Percentiles rank a stretch among this genome's conserved stretches.
These are phyloP conservation scores for Kalanchoe fedtschenkoi DNA, from an alignment of 164 flowering plant species.

Conservation along the genomic window DNA sequence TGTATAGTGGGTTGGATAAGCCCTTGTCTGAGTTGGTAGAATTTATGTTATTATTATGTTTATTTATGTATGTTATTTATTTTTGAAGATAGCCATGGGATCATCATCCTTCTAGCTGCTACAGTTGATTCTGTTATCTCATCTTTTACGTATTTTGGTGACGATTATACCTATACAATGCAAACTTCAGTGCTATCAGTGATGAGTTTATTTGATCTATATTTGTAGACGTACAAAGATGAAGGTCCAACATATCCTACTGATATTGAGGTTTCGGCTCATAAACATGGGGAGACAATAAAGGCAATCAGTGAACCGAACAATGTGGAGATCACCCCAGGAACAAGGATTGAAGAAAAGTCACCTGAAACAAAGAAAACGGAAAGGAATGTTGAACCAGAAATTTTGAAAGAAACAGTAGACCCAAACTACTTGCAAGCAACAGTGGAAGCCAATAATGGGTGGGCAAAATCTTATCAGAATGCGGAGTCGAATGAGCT, in stretches of 20 bases:
- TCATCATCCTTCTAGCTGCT: too few relatives aligned
- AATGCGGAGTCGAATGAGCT: neutral
- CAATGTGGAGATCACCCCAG: neutral
- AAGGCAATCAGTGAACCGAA: neutral
- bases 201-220: neutral
- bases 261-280: neutral
- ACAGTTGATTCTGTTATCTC: too few relatives aligned
- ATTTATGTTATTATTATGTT: neutral
- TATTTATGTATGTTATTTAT: too few relatives aligned
- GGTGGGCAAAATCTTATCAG: neutral
- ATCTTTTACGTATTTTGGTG: neutral
- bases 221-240: neutral
- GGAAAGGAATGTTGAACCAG: neutral
- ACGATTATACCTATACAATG: conserved; percentile 22
- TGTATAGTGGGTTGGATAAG: conserved; percentile 27
- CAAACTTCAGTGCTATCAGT: conserved; percentile 7
- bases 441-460: neutral
- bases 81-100: too few relatives aligned
- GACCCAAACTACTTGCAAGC: neutral
- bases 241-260: neutral
- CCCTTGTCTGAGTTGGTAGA: neutral
- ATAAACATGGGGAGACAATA: neutral
- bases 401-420: neutral
- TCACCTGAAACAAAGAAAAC: neutral
- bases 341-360: neutral